Base-by-base conservation (phyloP, 257 asterid genomes). In the Rubia yunnanensis region DNA sequence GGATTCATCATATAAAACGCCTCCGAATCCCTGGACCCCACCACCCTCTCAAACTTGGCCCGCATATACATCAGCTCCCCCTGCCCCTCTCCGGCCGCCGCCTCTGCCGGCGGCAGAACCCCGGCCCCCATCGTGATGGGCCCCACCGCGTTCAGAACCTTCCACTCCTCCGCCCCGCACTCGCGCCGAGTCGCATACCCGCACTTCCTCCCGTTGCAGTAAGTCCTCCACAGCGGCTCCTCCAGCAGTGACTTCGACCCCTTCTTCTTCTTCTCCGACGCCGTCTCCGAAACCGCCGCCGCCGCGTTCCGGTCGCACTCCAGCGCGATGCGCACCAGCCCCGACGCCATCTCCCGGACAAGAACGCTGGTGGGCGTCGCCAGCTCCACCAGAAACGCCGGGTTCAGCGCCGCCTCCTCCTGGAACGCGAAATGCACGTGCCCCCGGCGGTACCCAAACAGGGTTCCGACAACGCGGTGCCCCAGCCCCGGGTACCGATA, bases 1-100 rank as follows among this genome's bases (percentile, higher is more conserved):
- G 99, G 99, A 67, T 85, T 92, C 90, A 89, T 92, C 97, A 92
- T 92, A 79, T 92, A 92, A 65, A 89, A 92, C 9, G 97, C 96
- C 64, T 92, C 97, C 1, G 97, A 92, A 72, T 92, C 99, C 74
- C 86, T 92, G 34, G 94, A 80, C 26, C 99, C 97, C 5, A 83
- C 94, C 44, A 92, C 99, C 65, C 97, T 80, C 73, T 92, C 99
- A 76, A 92, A 92, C 82, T 72, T 84, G 3, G 99, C 99, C 66
- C 97, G 72, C 96, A 92, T 92, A 8, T 92, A 92, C 99, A 90
- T 92, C 48, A 89, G 64, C 71, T 87, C 97, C 6, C 99, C 97
- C 18, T 50, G 63, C 70, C 86, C 97, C 9, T 96, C 97, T 17
- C 18, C 22, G 5, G 53, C 20, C 53, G 77, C 92, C 0, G 60